Conservation (phyloP, 352 stramenopile species). For the Phytophthora nicotianae region DNA sequence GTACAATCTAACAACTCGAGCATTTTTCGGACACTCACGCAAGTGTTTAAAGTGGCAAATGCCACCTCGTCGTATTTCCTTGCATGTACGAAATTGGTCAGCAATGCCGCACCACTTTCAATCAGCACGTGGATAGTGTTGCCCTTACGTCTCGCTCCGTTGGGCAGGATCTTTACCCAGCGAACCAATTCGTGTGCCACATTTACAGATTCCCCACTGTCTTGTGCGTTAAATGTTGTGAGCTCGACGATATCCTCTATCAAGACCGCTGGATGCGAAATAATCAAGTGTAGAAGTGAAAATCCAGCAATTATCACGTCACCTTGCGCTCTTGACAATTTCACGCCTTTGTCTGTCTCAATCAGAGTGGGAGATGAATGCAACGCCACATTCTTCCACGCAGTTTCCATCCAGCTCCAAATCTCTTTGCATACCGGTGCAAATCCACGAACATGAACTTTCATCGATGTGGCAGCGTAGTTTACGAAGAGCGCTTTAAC, state of each 20-base stretch:
- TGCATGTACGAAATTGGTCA: conserved; percentile 10
- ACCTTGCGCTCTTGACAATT: conserved; percentile 8
- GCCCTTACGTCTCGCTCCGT: background rate
- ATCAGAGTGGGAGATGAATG: background rate
- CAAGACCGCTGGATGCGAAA: conserved; percentile 10
- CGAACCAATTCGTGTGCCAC: conserved; percentile 14
- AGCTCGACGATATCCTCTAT: conserved; percentile 25
- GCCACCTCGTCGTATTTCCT: conserved; percentile 21
- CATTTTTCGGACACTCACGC: conserved; percentile 8
- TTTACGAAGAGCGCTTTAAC: conserved; percentile 22
- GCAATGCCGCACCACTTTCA: background rate
- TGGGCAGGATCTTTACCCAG: conserved; percentile 9
- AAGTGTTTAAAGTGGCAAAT: conserved; percentile 13
- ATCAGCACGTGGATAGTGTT: conserved; percentile 11
- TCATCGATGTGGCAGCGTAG: conserved; percentile 12
- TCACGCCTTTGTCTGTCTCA: background rate
- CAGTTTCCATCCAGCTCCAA: conserved; percentile 34
- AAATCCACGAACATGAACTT: conserved; percentile 11
- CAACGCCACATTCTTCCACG: conserved; percentile 13
- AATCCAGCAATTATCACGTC: conserved; percentile 14
- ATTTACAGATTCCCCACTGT: conserved; percentile 4
- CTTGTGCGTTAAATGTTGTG: conserved; percentile 12
- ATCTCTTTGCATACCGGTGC: conserved; percentile 26
- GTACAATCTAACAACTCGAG: conserved; percentile 20
- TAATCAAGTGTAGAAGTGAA: conserved; percentile 26